Conservation (phyloP, 2,329 filamentous ascomycete genomes). For the Sclerotinia spermophila region DNA sequence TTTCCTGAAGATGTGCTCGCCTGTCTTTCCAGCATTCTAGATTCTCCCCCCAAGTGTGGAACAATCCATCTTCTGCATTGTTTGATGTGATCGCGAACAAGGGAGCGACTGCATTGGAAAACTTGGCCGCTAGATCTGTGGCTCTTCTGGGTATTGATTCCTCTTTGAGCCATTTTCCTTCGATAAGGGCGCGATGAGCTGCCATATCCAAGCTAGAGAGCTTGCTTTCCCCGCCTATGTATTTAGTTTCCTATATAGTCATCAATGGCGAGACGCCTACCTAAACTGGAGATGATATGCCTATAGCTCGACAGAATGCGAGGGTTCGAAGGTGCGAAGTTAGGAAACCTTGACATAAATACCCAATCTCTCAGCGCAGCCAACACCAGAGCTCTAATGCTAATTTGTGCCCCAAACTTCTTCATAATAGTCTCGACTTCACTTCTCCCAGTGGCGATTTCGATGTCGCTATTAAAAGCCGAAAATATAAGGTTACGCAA, state of each 20-base stretch:
- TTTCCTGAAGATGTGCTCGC: slow-evolving; percentile 17
- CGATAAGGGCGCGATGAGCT: slow-evolving; percentile 17
- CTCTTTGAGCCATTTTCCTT: slow-evolving; percentile 13
- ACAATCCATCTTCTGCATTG: neutral
- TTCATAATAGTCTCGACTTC: neutral
- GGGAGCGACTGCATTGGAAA: slow-evolving; percentile 18
- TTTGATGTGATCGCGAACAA: slow-evolving; percentile 13
- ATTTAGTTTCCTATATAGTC: neutral
- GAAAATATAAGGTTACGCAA: slow-evolving; percentile 3
- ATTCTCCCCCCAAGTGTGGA: slow-evolving; percentile 19
- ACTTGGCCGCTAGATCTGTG: neutral
- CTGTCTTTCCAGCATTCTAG: slow-evolving; percentile 15
- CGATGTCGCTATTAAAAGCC: neutral
- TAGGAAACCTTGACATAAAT: slow-evolving; percentile 21
- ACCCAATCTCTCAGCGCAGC: slow-evolving; percentile 23
- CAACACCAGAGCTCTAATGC: slow-evolving; percentile 13
- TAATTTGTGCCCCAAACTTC: neutral
- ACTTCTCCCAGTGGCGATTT: neutral
- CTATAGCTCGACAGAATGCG: slow-evolving; percentile 20
- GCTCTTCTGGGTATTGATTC: slow-evolving; percentile 15
- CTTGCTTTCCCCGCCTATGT: slow-evolving; percentile 15
- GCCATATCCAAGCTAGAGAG: slow-evolving; percentile 21
- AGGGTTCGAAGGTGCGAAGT: neutral
- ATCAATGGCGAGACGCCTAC: neutral
- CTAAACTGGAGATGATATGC: slow-evolving; percentile 10